Percentiles rank a stretch among this genome's conserved stretches.
phyloP scores from a whole-genome alignment of 2,329 filamentous ascomycete genomes.

The Fusarium pininemorale region DNA sequence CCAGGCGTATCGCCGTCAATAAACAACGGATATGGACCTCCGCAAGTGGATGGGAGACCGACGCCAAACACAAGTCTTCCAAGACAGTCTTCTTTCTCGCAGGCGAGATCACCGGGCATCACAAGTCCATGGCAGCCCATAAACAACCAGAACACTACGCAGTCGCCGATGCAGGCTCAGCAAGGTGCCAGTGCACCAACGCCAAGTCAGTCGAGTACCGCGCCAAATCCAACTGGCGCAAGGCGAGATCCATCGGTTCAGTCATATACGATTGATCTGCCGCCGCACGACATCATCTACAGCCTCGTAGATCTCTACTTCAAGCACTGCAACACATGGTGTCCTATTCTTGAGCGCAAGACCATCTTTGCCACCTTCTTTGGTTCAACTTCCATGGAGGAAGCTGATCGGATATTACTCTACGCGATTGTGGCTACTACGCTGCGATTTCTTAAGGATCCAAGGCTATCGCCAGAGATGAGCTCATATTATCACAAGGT shows the following conservation, averaged over 20 bases:
- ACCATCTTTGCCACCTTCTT: conserved; percentile 53
- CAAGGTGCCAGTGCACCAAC: not conserved
- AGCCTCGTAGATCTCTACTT: conserved; percentile 69
- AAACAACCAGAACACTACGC: conserved; percentile 42
- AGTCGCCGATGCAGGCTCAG: not conserved
- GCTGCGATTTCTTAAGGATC: conserved; percentile 53
- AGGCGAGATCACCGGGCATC: conserved; percentile 53
- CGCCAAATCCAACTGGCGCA: not conserved
- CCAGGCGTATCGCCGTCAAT: conserved; percentile 46
- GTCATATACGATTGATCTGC: conserved; percentile 59
- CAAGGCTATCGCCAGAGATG: conserved; percentile 50
- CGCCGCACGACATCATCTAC: conserved; percentile 68
- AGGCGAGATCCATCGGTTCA: conserved; percentile 43
- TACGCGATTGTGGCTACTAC: conserved; percentile 57
- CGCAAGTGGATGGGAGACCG: conserved; percentile 43
- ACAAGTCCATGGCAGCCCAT: conserved; percentile 47
- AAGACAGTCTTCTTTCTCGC: conserved; percentile 32
- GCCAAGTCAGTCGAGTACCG: not conserved
- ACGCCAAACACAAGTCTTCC: conserved; percentile 35
- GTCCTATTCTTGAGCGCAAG: conserved; percentile 56
- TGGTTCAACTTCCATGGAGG: conserved; percentile 51
- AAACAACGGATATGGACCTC: conserved; percentile 46
- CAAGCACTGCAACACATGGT: conserved; percentile 71
- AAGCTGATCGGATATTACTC: conserved; percentile 53
- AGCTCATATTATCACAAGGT: conserved; percentile 51